Percentiles rank a stretch among this genome's conserved stretches.
phyloP scores from a whole-genome alignment of 2,329 filamentous ascomycete genomes.

The Penicillium sp. region DNA sequence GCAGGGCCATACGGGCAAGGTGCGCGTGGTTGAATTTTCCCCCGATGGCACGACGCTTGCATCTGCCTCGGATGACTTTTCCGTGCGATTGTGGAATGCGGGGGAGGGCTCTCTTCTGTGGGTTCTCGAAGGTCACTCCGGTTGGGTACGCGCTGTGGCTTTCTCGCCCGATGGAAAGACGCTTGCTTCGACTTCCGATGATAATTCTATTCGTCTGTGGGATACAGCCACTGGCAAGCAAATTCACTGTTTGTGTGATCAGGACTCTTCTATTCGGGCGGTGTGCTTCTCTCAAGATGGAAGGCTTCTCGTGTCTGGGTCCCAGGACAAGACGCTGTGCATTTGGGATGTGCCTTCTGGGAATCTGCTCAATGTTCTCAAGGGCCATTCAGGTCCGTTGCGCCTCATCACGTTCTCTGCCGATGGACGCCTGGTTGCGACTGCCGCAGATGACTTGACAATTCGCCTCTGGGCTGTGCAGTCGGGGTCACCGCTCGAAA shows the following conservation, averaged over 20 bases:
- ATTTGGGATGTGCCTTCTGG: slow-evolving; percentile 11
- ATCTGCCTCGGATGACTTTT: slow-evolving; percentile 9
- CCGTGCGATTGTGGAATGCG: slow-evolving; percentile 8
- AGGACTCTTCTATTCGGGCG: slow-evolving; percentile 4
- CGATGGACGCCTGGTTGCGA: slow-evolving; percentile 4
- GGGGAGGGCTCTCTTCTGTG: slow-evolving; percentile 2
- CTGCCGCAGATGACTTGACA: slow-evolving; percentile 9
- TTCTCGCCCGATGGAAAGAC: slow-evolving; percentile 6
- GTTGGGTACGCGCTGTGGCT: slow-evolving; percentile 11
- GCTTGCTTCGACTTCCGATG: slow-evolving; percentile 8
- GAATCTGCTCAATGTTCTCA: neutral
- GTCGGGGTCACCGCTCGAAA: neutral
- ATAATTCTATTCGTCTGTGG: slow-evolving; percentile 7
- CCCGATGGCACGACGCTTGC: slow-evolving; percentile 7
- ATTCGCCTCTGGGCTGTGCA: slow-evolving; percentile 7
- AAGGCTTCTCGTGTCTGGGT: slow-evolving; percentile 3
- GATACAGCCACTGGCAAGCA: slow-evolving; percentile 1
- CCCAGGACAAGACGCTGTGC: slow-evolving; percentile 7
- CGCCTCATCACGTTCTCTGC: slow-evolving; percentile 1
- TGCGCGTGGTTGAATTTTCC: slow-evolving; percentile 9
- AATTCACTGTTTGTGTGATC: neutral
- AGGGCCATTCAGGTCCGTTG: slow-evolving; percentile 5
- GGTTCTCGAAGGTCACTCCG: slow-evolving; percentile 1
- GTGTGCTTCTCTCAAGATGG: slow-evolving; percentile 9
- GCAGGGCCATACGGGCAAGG: slow-evolving; percentile 9